Evolutionary conservation across 495 filamentous ascomycete species (phyloP), one percentile per base, ranked within the genome.

Genomic region (Pseudoneurospora amorphoporcata): DNA sequence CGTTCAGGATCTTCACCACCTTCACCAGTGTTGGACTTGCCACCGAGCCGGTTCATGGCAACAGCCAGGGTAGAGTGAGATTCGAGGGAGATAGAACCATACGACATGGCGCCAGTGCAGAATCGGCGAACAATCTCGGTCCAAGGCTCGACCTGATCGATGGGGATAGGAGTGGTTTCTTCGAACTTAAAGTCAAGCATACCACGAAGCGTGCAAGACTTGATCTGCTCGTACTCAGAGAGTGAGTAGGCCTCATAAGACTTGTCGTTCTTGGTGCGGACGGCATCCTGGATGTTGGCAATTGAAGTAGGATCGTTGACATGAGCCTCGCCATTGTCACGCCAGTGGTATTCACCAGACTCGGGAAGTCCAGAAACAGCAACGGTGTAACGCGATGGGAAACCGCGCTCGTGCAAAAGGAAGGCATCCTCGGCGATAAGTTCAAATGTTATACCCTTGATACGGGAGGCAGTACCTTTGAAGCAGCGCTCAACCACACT

Each of bases 31-130:
- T 99, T 99, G 32, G 95, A 99, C 83, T 98, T 99, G 79, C 95
- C 95, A 39, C 95, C 95, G 19, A 99, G 87, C 69, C 95, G 87
- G 82, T 99, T 99, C 96, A 99, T 98, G 61, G 95, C 95, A 70
- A 99, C 90, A 75, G 95, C 95, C 39, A 99, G 84, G 5, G 95
- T 98, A 29, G 95, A 99, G 86, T 99, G 95, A 68, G 95, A 94
- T 80, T 99, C 96, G 94, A 98, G 97, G 39, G 96, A 98, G 77
- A 99, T 99, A 37, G 95, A 99, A 61, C 95, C 95, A 79, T 99
- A 99, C 19, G 95, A 99, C 95, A 99, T 99, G 74, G 95, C 95
- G 77, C 95, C 95, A n/a, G 95, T 99, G 77, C 94, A 95, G 82
- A 98, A 98, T 70, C 95, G 91, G 58, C 95, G 94, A 39, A 98